Conservation (phyloP, 345 rosid species). For the Gossypium stocksii region DNA sequence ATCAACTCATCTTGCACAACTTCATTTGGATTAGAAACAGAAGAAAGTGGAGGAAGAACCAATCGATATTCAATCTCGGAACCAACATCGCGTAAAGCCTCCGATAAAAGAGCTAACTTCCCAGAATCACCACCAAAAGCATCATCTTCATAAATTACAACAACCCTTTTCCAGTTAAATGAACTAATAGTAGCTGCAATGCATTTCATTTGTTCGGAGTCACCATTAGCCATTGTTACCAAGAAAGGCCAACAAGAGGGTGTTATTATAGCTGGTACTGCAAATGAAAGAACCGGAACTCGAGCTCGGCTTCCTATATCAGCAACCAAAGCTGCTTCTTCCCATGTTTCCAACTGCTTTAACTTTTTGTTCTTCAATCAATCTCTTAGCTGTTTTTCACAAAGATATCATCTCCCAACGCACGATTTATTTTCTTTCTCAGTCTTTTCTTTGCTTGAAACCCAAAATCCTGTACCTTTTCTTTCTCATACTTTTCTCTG, state of each 20-base stretch:
- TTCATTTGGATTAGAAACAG: conserved; percentile 17
- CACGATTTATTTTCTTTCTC: too few relatives aligned
- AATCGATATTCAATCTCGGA: conserved; percentile 36
- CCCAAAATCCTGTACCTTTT: too few relatives aligned
- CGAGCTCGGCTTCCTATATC: conserved; percentile 29
- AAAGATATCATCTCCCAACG: too few relatives aligned
- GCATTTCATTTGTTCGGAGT: conserved; percentile 33
- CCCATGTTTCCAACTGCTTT: conserved; percentile 41
- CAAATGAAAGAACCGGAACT: conserved; percentile 40
- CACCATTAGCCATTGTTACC: conserved; percentile 29
- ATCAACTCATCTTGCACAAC: conserved; percentile 27
- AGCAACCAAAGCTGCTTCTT: conserved; percentile 39
- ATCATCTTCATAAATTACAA: conserved; percentile 37
- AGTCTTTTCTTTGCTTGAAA: too few relatives aligned
- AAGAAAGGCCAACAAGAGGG: conserved; percentile 38
- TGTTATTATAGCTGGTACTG: conserved; percentile 21
- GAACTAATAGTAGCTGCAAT: conserved; percentile 32
- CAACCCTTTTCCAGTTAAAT: conserved; percentile 35
- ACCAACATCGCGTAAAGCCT: conserved; percentile 26
- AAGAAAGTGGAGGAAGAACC: conserved; percentile 37
- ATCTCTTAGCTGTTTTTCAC: background rate
- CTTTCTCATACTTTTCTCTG: too few relatives aligned
- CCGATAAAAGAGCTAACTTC: conserved; percentile 24
- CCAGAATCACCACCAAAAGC: conserved; percentile 28
- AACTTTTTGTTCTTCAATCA: conserved; percentile 34